phyloP scores from a whole-genome alignment of 2,329 filamentous ascomycete genomes.

The Aspergillus novofumigatus region DNA sequence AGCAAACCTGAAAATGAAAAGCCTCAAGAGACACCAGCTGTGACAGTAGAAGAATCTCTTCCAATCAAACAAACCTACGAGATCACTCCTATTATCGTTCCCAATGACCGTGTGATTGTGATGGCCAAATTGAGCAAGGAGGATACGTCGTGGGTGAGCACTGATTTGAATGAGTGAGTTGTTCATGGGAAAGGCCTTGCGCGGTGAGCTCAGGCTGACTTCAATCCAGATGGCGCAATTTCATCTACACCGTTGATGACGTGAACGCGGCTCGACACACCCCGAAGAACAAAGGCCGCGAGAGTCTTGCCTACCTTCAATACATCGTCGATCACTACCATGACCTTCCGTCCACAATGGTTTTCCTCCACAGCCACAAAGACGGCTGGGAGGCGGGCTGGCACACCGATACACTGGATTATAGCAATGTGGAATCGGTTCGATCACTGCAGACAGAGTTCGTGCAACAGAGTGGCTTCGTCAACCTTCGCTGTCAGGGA shows the following conservation, averaged over 20 bases:
- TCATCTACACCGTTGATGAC: constrained; percentile 43
- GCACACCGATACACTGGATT: constrained; percentile 56
- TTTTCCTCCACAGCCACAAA: constrained; percentile 57
- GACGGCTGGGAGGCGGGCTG: constrained; percentile 42
- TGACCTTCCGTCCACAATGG: constrained; percentile 46
- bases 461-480: constrained; percentile 51
- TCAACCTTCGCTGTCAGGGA: constrained; percentile 53
- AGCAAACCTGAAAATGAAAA: neutral
- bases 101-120: constrained; percentile 40
- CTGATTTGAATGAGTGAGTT: constrained; percentile 42
- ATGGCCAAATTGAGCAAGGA: constrained; percentile 42
- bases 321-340: constrained; percentile 46
- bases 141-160: constrained; percentile 45
- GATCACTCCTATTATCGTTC: constrained; percentile 26
- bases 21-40: neutral
- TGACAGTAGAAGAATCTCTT: constrained; percentile 7
- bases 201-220: neutral
- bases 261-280: constrained; percentile 26
- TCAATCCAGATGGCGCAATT: constrained; percentile 40
- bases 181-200: neutral
- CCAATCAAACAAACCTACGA: constrained; percentile 18
- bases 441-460: constrained; percentile 47
- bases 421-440: constrained; percentile 52
- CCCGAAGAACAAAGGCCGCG: constrained; percentile 42
- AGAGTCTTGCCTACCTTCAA: constrained; percentile 44